Evolutionary conservation across 495 filamentous ascomycete genomes (phyloP), one percentile per base, ranked within the genome.

Genomic region (Daldinia decipiens): DNA sequence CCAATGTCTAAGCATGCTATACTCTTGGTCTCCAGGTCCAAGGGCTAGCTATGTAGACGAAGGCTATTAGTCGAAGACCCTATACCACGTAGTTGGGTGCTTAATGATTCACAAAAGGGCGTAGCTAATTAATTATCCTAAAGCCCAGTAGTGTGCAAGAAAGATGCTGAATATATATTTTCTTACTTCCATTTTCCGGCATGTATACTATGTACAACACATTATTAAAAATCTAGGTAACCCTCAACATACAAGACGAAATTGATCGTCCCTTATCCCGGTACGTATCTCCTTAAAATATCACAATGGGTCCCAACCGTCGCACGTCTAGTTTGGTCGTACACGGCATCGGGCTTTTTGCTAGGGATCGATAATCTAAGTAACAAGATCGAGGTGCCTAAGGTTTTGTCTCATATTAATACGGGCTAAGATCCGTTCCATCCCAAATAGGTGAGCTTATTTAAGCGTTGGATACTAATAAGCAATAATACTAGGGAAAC

Each of bases 291-390:
- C 19, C 8, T 47, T 21, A 21, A 47, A 21, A 47, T 47, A 47
- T 19, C 17, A 24, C 5, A 55, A n/a, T 55, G 52, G 27, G 29
- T 5, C 31, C 31, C 8, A 34, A 12, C 52, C 27, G 31, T 13
- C 38, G 59, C 29, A 26, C 29, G 62, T 52, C 27, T 58, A 27
- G 62, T 58, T 50, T 53, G 39, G 61, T 59, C 50, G 51, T 65
- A 70, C 68, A 53, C 31, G 43, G 8, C 53, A 71, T 71, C 62
- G 62, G 62, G 68, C 62, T 50, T 71, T 62, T 62, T 59, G 68
- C 57, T 67, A 27, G 38, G 15, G 68, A 71, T 71, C 68, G 62
- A 56, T 43, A 53, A 66, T 62, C 58, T 53, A 45, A 21, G 43
- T 43, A 45, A 61, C 43, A 27, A 67, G 68, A 66, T 59, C 62